A percentile compares a stretch with the other conserved stretches of the same genome.
Conservation (phyloP, 148 eudicot genomes). For the Rhododendron williamsianum region DNA sequence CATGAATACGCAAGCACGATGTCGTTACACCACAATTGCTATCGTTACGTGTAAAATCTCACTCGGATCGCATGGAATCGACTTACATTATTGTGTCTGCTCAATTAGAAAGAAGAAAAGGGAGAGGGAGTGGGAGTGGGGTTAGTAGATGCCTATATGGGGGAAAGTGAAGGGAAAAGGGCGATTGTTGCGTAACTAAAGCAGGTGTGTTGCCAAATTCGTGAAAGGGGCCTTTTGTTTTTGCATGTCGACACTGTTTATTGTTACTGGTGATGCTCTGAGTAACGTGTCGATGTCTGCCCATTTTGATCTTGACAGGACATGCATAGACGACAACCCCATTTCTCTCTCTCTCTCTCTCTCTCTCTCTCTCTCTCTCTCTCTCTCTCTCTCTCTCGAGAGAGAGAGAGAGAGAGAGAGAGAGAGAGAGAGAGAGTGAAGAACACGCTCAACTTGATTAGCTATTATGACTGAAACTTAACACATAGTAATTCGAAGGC, state of each 20-base stretch:
- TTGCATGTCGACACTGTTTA: not conserved
- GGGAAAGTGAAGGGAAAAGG: slow-evolving; percentile 19
- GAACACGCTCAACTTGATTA: not conserved
- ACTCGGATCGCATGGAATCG: not conserved
- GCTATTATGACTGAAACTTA: too few relatives aligned
- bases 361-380: not conserved
- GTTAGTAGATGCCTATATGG: slow-evolving; percentile 2
- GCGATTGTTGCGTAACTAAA: not conserved
- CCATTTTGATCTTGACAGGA: slow-evolving; percentile 10
- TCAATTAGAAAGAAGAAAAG: not conserved
- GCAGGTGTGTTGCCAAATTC: not conserved
- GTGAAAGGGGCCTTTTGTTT: not conserved
- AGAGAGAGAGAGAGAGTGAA: not conserved
- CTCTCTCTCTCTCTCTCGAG: too few relatives aligned
- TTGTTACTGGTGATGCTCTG: not conserved
- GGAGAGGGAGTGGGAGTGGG: not conserved
- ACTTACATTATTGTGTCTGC: not conserved
- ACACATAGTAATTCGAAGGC: too few relatives aligned
- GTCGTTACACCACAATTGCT: too few relatives aligned
- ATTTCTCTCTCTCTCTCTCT: not conserved
- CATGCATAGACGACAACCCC: not conserved
- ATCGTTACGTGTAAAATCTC: not conserved
- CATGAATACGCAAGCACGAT: too few relatives aligned
- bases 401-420: not conserved
- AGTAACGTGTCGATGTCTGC: not conserved